Evolutionary conservation across 2,329 filamentous ascomycete species (phyloP).

Genomic region (Lecanoromycetidae sp.): DNA sequence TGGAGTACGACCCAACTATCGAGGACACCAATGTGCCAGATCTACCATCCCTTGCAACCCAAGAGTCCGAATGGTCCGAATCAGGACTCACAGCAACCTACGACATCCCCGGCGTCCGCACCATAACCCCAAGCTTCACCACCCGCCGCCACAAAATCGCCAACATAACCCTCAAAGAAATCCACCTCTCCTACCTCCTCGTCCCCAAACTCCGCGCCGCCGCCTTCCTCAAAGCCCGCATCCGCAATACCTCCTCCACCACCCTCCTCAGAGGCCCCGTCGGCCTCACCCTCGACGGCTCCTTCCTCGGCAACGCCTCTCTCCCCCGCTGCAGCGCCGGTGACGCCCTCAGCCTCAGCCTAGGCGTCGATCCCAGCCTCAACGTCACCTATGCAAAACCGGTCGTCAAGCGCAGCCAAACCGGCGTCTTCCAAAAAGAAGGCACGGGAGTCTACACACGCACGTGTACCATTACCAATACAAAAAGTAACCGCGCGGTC

Average conservation of each 20-base stretch:
- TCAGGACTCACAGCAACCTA: constrained; percentile 50
- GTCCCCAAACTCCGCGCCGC: constrained; percentile 49
- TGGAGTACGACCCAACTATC: constrained; percentile 8
- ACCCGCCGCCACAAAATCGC: constrained; percentile 44
- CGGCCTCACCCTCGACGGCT: constrained; percentile 51
- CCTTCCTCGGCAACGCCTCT: constrained; percentile 46
- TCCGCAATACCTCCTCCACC: constrained; percentile 45
- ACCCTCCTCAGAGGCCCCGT: constrained; percentile 44
- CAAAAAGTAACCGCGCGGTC: constrained; percentile 32
- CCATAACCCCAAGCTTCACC: constrained; percentile 40
- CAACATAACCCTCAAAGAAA: constrained; percentile 39
- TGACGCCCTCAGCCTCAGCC: constrained; percentile 40
- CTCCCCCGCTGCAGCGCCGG: constrained; percentile 46
- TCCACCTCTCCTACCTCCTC: constrained; percentile 45
- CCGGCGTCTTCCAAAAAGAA: constrained; percentile 44
- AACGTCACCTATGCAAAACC: constrained; percentile 45
- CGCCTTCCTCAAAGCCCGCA: constrained; percentile 47
- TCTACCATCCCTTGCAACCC: constrained; percentile 20
- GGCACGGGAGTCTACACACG: constrained; percentile 41
- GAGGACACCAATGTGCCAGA: constrained; percentile 12
- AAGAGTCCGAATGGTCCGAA: constrained; percentile 46
- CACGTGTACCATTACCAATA: constrained; percentile 40
- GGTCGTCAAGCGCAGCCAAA: constrained; percentile 39
- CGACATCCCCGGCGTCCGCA: constrained; percentile 47
- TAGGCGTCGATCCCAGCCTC: constrained; percentile 51